Conservation (phyloP, 352 stramenopile genomes). For the Pythium biforme region DNA sequence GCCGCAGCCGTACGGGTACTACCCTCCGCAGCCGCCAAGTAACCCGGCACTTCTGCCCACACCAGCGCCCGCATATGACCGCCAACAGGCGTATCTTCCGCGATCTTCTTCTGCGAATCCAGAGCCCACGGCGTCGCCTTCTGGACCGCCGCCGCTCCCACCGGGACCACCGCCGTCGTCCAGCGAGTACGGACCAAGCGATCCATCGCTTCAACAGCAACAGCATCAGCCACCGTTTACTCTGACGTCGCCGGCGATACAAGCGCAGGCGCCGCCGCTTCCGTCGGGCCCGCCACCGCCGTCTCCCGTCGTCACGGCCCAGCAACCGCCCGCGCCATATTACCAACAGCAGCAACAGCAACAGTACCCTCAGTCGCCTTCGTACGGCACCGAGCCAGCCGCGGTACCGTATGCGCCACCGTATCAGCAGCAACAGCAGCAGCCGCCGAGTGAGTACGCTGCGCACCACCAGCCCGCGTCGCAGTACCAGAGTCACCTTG, state of each 20-base stretch:
- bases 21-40: constrained; percentile 2
- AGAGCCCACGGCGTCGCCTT: not conserved
- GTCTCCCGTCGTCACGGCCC: constrained; percentile 7
- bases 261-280: constrained; percentile 17
- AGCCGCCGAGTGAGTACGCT: constrained; percentile 10
- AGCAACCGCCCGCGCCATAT: constrained; percentile 15
- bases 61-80: constrained; percentile 4
- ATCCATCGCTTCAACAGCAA: not conserved
- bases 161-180: constrained; percentile 17
- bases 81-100: constrained; percentile 23
- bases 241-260: constrained; percentile 11
- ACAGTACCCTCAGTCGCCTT: not conserved
- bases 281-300: constrained; percentile 13
- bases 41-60: constrained; percentile 12
- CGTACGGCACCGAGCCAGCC: constrained; percentile 11
- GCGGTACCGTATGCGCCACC: constrained; percentile 18
- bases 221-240: not conserved
- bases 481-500: constrained; percentile 6
- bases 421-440: constrained; percentile 3
- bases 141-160: constrained; percentile 9
- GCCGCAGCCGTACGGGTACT: constrained; percentile 5
- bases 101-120: constrained; percentile 1
- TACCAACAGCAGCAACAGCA: constrained; percentile 15
- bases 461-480: constrained; percentile 6
- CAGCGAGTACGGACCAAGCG: constrained; percentile 6